phyloP scores from a whole-genome alignment of 208 protist species.

The Leishmania guyanensis region DNA sequence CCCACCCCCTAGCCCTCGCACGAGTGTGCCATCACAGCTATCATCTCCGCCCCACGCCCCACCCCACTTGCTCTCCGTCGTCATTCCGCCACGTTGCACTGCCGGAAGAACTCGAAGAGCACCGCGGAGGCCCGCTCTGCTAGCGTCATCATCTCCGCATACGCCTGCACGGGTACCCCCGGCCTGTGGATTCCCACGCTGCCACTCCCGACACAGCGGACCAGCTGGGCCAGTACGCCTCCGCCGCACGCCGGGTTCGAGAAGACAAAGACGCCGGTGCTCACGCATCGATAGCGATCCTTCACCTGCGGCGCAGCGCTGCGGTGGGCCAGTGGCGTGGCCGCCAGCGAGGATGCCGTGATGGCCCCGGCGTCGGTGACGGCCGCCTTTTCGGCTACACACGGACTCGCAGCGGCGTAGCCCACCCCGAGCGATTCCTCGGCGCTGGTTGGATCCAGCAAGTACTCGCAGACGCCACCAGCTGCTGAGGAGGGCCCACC shows the following conservation, averaged over 20 bases:
- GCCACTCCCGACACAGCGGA: conserved; percentile 20
- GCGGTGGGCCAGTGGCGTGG: neutral
- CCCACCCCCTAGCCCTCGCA: neutral
- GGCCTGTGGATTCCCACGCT: neutral
- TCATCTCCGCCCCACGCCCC: neutral
- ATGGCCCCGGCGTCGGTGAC: neutral
- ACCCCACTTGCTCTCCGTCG: neutral
- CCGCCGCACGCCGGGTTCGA: conserved; percentile 54
- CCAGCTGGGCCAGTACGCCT: conserved; percentile 48
- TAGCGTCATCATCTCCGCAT: conserved; percentile 51
- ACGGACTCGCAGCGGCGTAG: neutral
- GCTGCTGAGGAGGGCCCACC: neutral
- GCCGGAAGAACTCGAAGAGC: conserved; percentile 80
- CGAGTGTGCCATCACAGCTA: neutral
- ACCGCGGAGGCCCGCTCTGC: conserved; percentile 55
- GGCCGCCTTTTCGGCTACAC: conserved; percentile 10
- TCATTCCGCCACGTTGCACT: conserved; percentile 65
- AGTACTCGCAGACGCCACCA: conserved; percentile 14
- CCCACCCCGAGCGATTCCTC: conserved; percentile 54
- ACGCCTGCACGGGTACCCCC: conserved; percentile 31
- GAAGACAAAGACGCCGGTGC: conserved; percentile 67
- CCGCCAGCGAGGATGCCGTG: neutral
- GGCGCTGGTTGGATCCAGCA: conserved; percentile 65
- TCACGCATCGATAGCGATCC: conserved; percentile 24
- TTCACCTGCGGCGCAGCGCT: conserved; percentile 3